These are phyloP conservation scores for Dicorynia guianensis DNA, from an alignment of 306 rosid genomes.

Conservation along the genomic window DNA sequence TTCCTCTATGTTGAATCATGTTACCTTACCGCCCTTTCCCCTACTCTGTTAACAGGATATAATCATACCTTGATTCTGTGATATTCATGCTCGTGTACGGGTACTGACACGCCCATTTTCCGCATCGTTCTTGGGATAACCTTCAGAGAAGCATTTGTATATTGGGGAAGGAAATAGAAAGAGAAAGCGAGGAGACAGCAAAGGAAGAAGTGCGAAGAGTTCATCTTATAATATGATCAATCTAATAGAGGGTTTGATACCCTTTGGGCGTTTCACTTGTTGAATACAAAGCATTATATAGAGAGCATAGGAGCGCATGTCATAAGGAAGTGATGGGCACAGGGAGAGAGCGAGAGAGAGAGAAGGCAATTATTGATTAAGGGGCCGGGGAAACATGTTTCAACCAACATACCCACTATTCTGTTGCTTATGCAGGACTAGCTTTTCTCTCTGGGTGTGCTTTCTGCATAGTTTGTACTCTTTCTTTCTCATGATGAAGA, in stretches of 20 bases:
- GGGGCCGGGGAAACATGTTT: slow-evolving; percentile 46
- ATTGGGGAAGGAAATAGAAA: slow-evolving; percentile 43
- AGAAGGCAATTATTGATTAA: slow-evolving; percentile 48
- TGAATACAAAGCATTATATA: slow-evolving; percentile 41
- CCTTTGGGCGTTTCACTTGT: slow-evolving; percentile 7
- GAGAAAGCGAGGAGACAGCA: slow-evolving; percentile 42
- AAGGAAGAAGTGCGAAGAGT: slow-evolving; percentile 34
- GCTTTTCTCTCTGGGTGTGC: neutral
- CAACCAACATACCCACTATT: slow-evolving; percentile 48
- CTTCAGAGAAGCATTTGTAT: slow-evolving; percentile 25
- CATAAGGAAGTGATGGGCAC: neutral
- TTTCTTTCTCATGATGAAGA: neutral
- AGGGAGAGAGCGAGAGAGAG: slow-evolving; percentile 13
- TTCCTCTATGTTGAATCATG: neutral
- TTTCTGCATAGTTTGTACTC: neutral
- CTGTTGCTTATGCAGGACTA: slow-evolving; percentile 33
- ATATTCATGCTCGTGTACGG: slow-evolving; percentile 30
- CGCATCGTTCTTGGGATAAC: slow-evolving; percentile 41
- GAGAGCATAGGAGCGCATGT: slow-evolving; percentile 11
- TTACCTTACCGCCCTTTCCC: neutral
- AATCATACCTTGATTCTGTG: slow-evolving; percentile 54
- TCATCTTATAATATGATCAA: slow-evolving; percentile 35
- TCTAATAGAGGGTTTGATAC: slow-evolving; percentile 24
- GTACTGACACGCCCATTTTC: slow-evolving; percentile 54
- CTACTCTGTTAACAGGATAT: slow-evolving; percentile 45